Base-by-base conservation (phyloP, 106 monocot genomes). In the Dioscorea zingiberensis region DNA sequence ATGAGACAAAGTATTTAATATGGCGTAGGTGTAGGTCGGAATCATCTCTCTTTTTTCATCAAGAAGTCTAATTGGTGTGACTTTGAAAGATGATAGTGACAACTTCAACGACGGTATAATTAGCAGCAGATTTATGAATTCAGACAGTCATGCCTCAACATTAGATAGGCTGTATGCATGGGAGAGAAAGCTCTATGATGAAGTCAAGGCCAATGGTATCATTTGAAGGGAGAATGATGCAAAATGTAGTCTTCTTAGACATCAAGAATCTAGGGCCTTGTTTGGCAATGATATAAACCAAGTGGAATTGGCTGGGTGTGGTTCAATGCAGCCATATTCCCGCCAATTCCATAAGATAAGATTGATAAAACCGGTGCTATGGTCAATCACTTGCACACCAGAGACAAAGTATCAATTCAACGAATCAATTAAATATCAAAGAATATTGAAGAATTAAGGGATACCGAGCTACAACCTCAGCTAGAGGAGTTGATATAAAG, bases 91-190 rank as follows among this genome's bases (percentile, higher is more conserved):
- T n/a, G n/a, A n/a, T n/a, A n/a, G n/a, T n/a, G n/a, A 78, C 26
- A 71, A 71, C 57, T 21, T 77, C 29, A 73, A 64, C 62, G 64
- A 64, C 49, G 67, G 59, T 72, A 48, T 84, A 16, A 83, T 84
- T 24, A 58, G 77, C 21, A 75, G 74, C 54, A 73, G 67, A 38
- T 97, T 77, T 70, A 97, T 97, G 97, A 91, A 97, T 76, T 88
- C 97, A 47, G 97, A 91, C 48, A 92, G 97, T 71, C 97, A 97
- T 79, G 91, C 91, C n/a, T 88, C 88, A 17, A 97, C 97, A 64
- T 71, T 97, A 24, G 91, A 97, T 83, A 78, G 97, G 59, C 66
- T 97, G 48, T 97, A 84, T 77, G 97, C 97, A 44, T n/a, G n/a
- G n/a, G n/a, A n/a, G n/a, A n/a, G n/a, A n/a, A n/a, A n/a, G n/a